phyloP scores from a whole-genome alignment of 352 stramenopile species.

The Phytophthora colocasiae region DNA sequence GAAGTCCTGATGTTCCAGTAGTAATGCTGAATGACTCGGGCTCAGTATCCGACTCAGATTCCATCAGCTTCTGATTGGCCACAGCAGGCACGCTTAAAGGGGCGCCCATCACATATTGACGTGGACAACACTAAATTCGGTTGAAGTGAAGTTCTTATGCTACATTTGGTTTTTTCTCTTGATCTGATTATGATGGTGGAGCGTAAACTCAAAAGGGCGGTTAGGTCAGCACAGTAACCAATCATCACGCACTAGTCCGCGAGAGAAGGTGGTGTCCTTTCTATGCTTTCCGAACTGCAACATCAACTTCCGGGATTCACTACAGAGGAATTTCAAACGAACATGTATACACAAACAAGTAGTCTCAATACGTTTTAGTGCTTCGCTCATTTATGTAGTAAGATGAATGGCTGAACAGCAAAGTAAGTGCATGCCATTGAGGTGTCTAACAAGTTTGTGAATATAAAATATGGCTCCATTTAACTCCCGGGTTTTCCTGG shows the following conservation, averaged over 20 bases:
- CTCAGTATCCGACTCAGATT: constrained; percentile 14
- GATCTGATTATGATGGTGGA: not conserved
- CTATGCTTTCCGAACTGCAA: constrained; percentile 1
- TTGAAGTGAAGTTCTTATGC: not conserved
- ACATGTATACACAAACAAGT: too few species aligned
- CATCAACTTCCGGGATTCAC: constrained; percentile 15
- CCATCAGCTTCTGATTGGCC: constrained; percentile 3
- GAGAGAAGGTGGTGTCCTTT: constrained; percentile 15
- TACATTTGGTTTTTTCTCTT: not conserved
- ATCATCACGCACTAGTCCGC: constrained; percentile 16
- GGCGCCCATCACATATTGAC: not conserved
- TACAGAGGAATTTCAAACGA: not conserved
- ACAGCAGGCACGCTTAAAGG: not conserved
- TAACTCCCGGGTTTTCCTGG: not conserved
- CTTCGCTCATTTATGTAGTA: too few species aligned
- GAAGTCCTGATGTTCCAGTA: not conserved
- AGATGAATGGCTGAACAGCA: too few species aligned
- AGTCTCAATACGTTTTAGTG: too few species aligned
- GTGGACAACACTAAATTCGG: not conserved
- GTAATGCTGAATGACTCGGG: constrained; percentile 6
- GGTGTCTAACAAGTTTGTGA: too few species aligned
- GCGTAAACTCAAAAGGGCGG: not conserved
- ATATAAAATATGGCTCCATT: not conserved
- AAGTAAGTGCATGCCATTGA: too few species aligned
- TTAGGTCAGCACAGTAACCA: not conserved